Evolutionary conservation across 1,139 yeast species (phyloP).

Genomic region (Diutina rugosa): DNA sequence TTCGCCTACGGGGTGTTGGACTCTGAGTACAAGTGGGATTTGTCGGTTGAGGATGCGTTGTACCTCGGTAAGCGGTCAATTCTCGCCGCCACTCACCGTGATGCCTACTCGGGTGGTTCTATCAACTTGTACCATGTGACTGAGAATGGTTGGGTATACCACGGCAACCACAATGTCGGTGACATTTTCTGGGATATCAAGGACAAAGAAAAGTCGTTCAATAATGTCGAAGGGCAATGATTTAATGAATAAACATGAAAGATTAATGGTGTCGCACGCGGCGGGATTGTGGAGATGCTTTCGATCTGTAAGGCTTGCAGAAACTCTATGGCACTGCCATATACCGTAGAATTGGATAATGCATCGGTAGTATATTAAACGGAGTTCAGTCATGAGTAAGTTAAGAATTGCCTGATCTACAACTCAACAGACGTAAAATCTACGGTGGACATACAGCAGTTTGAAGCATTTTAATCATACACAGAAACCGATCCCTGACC

Average conservation of each 20-base stretch:
- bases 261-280: background rate
- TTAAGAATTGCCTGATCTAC: too few species aligned
- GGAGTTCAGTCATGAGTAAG: too few species aligned
- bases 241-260: background rate
- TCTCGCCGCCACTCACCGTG: conserved; percentile 96
- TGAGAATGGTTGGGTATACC: conserved; percentile 89
- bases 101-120: conserved; percentile 97
- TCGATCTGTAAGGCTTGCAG: too few species aligned
- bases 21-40: conserved; percentile 81
- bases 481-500: too few species aligned
- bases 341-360: too few species aligned
- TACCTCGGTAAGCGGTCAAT: conserved; percentile 91
- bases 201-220: conserved; percentile 79
- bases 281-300: too few species aligned
- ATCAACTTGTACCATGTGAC: conserved; percentile 87
- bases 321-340: too few species aligned
- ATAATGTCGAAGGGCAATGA: conserved; percentile 38
- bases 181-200: conserved; percentile 87
- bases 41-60: conserved; percentile 84
- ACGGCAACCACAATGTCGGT: conserved; percentile 91
- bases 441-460: too few species aligned
- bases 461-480: too few species aligned
- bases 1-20: conserved; percentile 99
- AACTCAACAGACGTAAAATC: too few species aligned
- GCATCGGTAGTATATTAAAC: too few species aligned